Evolutionary conservation across 306 rosid genomes (phyloP).

Genomic region (Biancaea sappan): DNA sequence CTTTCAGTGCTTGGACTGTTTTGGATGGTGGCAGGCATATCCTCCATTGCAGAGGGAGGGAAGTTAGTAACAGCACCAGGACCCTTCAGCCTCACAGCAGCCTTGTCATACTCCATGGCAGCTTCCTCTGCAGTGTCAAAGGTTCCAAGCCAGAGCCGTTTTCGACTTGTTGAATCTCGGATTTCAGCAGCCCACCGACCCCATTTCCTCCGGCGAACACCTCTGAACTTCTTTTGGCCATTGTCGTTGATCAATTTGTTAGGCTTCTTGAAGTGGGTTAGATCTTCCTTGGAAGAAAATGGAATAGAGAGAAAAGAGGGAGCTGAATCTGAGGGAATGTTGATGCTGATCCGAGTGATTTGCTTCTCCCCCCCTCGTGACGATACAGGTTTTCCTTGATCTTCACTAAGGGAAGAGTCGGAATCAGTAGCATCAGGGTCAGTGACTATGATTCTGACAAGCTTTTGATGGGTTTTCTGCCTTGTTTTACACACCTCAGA

Average conservation of each 20-base stretch:
- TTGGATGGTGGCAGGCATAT: neutral
- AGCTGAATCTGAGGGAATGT: conserved; percentile 4
- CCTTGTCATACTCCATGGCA: conserved; percentile 67
- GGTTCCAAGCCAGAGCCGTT: conserved; percentile 85
- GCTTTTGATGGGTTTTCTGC: conserved; percentile 38
- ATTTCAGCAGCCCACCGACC: conserved; percentile 90
- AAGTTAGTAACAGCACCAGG: conserved; percentile 67
- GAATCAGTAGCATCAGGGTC: conserved; percentile 86
- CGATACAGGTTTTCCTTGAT: neutral
- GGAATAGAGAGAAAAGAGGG: neutral
- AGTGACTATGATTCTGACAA: conserved; percentile 64
- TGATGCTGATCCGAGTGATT: conserved; percentile 46
- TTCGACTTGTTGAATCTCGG: conserved; percentile 64
- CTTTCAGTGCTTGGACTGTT: conserved; percentile 29
- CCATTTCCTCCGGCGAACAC: conserved; percentile 87
- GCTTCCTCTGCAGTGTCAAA: conserved; percentile 89
- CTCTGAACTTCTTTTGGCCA: conserved; percentile 47
- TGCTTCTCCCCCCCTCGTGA: conserved; percentile 41
- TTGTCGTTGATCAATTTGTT: neutral
- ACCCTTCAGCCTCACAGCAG: conserved; percentile 68
- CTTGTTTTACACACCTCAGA: conserved; percentile 36
- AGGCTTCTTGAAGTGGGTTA: conserved; percentile 30
- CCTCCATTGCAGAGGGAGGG: conserved; percentile 34
- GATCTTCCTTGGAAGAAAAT: conserved; percentile 10
- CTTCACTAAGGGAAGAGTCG: conserved; percentile 71